Evolutionary conservation across 768 basidiomycete species (phyloP).

Genomic region (Mycena kentingensis): DNA sequence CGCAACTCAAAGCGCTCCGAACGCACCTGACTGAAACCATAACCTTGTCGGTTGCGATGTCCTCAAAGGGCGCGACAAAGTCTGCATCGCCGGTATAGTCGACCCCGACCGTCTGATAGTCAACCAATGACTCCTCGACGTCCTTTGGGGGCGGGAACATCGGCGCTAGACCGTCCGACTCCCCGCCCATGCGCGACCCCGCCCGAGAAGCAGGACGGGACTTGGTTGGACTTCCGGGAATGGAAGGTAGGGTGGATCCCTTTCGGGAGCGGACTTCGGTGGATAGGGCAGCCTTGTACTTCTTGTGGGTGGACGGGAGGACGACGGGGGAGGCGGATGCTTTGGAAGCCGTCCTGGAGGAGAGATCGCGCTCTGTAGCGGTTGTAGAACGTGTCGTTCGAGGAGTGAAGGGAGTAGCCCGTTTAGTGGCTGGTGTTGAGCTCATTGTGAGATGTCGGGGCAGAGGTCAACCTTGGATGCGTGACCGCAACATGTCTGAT

Average conservation of each 20-base stretch:
- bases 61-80: constrained; percentile 41
- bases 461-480: too few relatives aligned
- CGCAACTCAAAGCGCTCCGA: not conserved
- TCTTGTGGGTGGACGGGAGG: constrained; percentile 52
- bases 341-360: constrained; percentile 10
- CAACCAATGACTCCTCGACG: constrained; percentile 71
- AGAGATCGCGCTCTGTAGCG: constrained; percentile 15
- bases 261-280: constrained; percentile 36
- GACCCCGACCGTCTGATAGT: constrained; percentile 69
- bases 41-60: constrained; percentile 82
- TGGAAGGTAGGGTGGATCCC: constrained; percentile 10
- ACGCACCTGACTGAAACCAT: constrained; percentile 78
- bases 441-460: too few relatives aligned
- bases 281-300: constrained; percentile 68
- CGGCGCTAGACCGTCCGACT: constrained; percentile 9
- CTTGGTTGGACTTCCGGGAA: constrained; percentile 25
- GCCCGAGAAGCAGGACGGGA: constrained; percentile 24
- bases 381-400: constrained; percentile 1
- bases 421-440: constrained; percentile 13
- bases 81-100: constrained; percentile 57
- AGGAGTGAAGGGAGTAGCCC: constrained; percentile 19
- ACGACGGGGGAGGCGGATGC: constrained; percentile 11
- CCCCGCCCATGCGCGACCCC: constrained; percentile 17
- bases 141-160: constrained; percentile 30
- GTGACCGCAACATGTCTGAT: too few relatives aligned